These are phyloP conservation scores for Penicillium sp. DNA, from an alignment of 2,329 filamentous ascomycete genomes.

Conservation along the genomic window DNA sequence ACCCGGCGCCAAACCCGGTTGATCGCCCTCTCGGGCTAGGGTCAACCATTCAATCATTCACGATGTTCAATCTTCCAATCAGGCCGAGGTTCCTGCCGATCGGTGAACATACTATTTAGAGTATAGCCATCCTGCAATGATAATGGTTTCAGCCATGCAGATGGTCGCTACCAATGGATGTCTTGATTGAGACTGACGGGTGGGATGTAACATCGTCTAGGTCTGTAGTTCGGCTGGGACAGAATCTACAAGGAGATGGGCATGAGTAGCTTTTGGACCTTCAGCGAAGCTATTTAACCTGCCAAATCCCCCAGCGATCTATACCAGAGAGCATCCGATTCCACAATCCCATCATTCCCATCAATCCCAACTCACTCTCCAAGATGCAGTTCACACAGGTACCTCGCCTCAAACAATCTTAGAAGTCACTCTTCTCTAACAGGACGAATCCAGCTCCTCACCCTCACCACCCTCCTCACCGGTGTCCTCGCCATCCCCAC, in stretches of 20 bases:
- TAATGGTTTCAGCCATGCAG: not conserved
- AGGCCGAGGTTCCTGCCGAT: constrained; percentile 4
- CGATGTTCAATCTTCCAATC: constrained; percentile 12
- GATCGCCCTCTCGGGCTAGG: constrained; percentile 10
- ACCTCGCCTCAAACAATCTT: not conserved
- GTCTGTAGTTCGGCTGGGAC: not conserved
- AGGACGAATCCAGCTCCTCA: constrained; percentile 15
- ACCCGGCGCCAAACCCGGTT: constrained; percentile 6
- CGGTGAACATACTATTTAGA: constrained; percentile 16
- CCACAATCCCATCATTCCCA: not conserved
- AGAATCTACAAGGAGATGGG: not conserved
- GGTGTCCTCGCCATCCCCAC: constrained; percentile 25
- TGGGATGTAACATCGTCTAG: constrained; percentile 18
- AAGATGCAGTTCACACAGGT: constrained; percentile 30
- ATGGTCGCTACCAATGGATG: not conserved
- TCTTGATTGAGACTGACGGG: not conserved
- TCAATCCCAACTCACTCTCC: not conserved
- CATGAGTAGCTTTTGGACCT: not conserved
- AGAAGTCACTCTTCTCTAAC: not conserved
- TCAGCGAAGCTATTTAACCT: not conserved
- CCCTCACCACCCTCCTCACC: constrained; percentile 21
- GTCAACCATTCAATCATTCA: constrained; percentile 19
- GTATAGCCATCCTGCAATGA: constrained; percentile 1
- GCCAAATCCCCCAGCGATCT: not conserved
- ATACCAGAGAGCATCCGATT: not conserved